Base-by-base conservation (phyloP, 2,329 filamentous ascomycete genomes). In the Talaromyces atroroseus region DNA sequence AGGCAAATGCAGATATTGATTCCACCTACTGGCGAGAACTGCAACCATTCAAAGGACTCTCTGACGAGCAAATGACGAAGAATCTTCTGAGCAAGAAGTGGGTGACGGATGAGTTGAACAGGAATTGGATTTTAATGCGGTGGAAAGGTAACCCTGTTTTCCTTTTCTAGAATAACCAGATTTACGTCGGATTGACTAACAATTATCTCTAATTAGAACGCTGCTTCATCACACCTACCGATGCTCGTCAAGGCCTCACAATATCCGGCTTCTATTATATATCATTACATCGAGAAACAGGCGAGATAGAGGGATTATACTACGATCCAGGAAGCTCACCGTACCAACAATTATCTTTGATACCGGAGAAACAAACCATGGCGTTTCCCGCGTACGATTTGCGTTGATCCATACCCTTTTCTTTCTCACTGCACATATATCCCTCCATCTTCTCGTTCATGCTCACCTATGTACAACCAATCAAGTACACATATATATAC, bases 201-300 rank as follows among this genome's bases (percentile, higher is more conserved):
- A 49, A 42, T 20, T 45, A 38, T 40, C n/a, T 46, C 5, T 47
- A 20, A 11, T 54, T 58, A 77, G 72, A 79, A 69, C 72, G 73
- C 57, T 78, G 75, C 58, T 79, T 79, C 63, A 74, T 79, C 59
- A 75, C 74, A 1, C 75, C 75, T 1, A 75, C 73, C 49, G 72
- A 77, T 58, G 70, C 74, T 44, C 73, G 70, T 54, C 75, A 71
- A 65, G 74, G 76, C 16, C 72, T 79, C 21, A 79, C 76, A 1
- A 79, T 79, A 44, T 77, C 74, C 34, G 77, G 77, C 1, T 79
- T 79, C 62, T 79, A 79, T 58, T 79, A 79, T 58, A 74, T 79
- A 44, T 76, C 76, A 18, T 62, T 79, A 36, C 68, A 73, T 57
- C 74, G 77, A 34, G 70, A 72, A 44, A 72, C 71, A 24, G 77